A percentile compares a stretch with the other conserved stretches of the same genome.
phyloP scores from a whole-genome alignment of 441 rosid genomes.

The Biscutella auriculata region DNA sequence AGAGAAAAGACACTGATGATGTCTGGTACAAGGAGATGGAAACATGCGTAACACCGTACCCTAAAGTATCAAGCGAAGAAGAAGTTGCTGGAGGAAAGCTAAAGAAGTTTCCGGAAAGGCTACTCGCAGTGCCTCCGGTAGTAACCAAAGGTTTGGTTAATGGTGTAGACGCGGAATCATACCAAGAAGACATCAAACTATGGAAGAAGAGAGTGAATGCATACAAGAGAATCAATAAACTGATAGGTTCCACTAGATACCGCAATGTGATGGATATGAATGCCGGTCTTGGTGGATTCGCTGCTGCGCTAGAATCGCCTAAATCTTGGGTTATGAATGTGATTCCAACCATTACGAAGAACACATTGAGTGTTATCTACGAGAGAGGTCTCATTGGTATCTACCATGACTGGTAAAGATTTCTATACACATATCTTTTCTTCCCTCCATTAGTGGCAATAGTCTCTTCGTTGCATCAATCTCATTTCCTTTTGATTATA shows the following conservation, averaged over 20 bases:
- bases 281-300: conserved; percentile 70
- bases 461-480: not conserved
- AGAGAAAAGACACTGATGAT: conserved; percentile 41
- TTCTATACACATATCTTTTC: not conserved
- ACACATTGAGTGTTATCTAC: conserved; percentile 72
- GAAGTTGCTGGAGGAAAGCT: conserved; percentile 57
- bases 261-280: conserved; percentile 75
- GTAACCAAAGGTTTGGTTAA: no score
- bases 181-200: conserved; percentile 39
- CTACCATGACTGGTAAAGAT: conserved; percentile 72
- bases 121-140: conserved; percentile 55
- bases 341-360: conserved; percentile 50
- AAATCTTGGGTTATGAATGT: conserved; percentile 72
- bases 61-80: conserved; percentile 35
- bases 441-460: not conserved
- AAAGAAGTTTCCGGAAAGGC: conserved; percentile 48
- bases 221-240: conserved; percentile 56
- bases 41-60: conserved; percentile 50
- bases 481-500: not conserved
- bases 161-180: no score
- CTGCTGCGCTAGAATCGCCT: conserved; percentile 45
- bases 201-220: conserved; percentile 60
- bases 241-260: no score
- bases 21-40: conserved; percentile 87
- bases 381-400: conserved; percentile 87